Percentiles rank a stretch among this genome's conserved stretches.
Conservation (phyloP, 192 early-diverging fungal species). For the Coemansia erecta region DNA sequence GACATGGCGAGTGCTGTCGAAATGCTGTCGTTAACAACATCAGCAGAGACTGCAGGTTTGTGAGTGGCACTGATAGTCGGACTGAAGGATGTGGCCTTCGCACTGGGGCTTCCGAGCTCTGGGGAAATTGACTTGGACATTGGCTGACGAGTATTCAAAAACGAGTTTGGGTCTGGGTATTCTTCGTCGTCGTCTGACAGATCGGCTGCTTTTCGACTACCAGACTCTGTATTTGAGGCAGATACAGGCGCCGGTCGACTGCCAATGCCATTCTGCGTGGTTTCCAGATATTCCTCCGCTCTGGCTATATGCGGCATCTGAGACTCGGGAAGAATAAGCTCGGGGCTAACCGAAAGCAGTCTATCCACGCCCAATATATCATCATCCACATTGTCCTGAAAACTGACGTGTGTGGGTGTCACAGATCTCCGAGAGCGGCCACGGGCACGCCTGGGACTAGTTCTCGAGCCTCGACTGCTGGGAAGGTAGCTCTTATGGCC, state of each 20-base stretch:
- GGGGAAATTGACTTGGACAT: conserved; percentile 10
- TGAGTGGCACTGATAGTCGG: no score
- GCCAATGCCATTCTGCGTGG: no score
- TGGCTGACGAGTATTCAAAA: background rate
- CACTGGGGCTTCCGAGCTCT: conserved; percentile 2
- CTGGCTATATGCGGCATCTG: background rate
- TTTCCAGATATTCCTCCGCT: no score
- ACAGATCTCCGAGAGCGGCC: background rate
- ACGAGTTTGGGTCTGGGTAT: conserved; percentile 14
- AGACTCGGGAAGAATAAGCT: background rate
- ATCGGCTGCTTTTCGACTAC: background rate
- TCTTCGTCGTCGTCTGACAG: conserved; percentile 4
- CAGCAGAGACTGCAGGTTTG: no score
- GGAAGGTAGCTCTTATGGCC: background rate
- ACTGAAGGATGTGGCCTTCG: no score
- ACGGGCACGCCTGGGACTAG: conserved; percentile 1
- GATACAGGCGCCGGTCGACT: no score
- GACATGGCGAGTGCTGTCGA: no score
- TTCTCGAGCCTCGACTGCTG: background rate
- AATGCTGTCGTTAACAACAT: no score
- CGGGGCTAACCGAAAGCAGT: background rate
- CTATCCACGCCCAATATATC: background rate
- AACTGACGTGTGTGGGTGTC: background rate
- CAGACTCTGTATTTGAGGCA: background rate
- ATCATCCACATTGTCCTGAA: background rate